These are phyloP conservation scores for Trichosporon sp. DNA, from an alignment of 1,284 basidiomycete species.

Conservation along the genomic window DNA sequence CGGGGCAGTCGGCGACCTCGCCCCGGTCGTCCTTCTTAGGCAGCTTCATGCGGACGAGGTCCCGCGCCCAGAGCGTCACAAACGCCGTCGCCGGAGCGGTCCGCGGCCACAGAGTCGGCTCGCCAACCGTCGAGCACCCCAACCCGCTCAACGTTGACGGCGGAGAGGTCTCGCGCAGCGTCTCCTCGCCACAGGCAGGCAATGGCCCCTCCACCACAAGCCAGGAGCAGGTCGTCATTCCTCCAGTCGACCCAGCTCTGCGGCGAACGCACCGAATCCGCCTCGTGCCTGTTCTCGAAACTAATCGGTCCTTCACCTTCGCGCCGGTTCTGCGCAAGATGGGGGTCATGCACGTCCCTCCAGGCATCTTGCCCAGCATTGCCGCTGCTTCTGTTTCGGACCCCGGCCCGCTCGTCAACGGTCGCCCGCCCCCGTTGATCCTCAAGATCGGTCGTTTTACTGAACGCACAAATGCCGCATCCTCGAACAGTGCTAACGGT, in stretches of 20 bases:
- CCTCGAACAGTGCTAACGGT: not conserved
- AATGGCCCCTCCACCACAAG: not conserved
- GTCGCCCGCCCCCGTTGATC: conserved; percentile 54
- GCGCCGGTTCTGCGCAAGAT: conserved; percentile 81
- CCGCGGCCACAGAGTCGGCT: conserved; percentile 14
- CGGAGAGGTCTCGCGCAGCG: conserved; percentile 32
- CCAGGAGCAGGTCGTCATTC: conserved; percentile 6
- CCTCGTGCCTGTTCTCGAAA: conserved; percentile 90
- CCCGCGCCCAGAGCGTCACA: conserved; percentile 38
- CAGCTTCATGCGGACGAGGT: conserved; percentile 42
- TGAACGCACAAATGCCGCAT: conserved; percentile 48
- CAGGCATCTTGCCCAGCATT: conserved; percentile 46
- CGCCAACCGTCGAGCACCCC: conserved; percentile 21
- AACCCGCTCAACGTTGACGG: conserved; percentile 22
- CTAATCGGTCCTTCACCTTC: conserved; percentile 80
- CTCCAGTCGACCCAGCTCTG: conserved; percentile 11
- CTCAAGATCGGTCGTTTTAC: conserved; percentile 90
- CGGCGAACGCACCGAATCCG: conserved; percentile 55
- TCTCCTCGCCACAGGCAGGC: conserved; percentile 28
- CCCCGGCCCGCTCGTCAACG: conserved; percentile 26
- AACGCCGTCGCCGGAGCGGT: conserved; percentile 21
- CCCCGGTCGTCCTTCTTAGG: conserved; percentile 44
- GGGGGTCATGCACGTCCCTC: conserved; percentile 48
- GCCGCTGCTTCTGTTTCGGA: conserved; percentile 27
- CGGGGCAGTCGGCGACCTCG: conserved; percentile 28